A percentile compares a stretch with the other conserved stretches of the same genome.
These are phyloP conservation scores for Chimonanthus salicifolius DNA, from an alignment of 164 flowering plant genomes.

Conservation along the genomic window DNA sequence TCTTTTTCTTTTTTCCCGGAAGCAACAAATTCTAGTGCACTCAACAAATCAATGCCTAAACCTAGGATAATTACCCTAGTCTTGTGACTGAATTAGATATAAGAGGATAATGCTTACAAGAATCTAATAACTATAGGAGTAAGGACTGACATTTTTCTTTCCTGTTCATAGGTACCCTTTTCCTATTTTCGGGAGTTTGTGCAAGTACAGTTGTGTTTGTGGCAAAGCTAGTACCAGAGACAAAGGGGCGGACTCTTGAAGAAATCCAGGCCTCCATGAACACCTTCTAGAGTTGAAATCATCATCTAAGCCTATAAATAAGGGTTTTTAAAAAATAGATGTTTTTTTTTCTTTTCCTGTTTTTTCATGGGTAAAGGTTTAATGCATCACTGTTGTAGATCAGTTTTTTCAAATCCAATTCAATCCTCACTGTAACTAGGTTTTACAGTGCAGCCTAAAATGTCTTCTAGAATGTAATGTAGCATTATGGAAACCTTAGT, in stretches of 20 bases:
- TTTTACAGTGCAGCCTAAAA: too few relatives aligned
- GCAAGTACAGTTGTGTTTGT: conserved; percentile 22
- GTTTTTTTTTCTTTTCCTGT: background rate
- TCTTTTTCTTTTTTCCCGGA: background rate
- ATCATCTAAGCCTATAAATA: background rate
- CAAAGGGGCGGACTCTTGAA: conserved; percentile 33
- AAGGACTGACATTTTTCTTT: background rate
- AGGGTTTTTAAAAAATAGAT: background rate
- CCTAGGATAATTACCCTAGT: background rate
- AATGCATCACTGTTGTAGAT: too few relatives aligned
- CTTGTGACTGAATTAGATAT: background rate
- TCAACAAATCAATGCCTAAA: too few relatives aligned
- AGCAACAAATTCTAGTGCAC: too few relatives aligned
- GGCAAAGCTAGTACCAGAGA: conserved; percentile 34
- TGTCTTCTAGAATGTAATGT: background rate
- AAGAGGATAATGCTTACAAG: too few relatives aligned
- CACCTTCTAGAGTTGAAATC: background rate
- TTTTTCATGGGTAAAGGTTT: too few relatives aligned
- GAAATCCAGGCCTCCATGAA: conserved; percentile 30
- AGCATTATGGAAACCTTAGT: background rate
- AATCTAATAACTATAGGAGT: background rate
- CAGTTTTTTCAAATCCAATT: background rate
- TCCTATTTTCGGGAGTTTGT: conserved; percentile 22
- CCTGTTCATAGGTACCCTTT: conserved; percentile 27
- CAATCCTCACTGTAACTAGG: background rate